Percentiles rank a stretch among this genome's conserved stretches.
Evolutionary conservation across 768 basidiomycete species (phyloP).

Genomic region (Tephrocybe sp.): DNA sequence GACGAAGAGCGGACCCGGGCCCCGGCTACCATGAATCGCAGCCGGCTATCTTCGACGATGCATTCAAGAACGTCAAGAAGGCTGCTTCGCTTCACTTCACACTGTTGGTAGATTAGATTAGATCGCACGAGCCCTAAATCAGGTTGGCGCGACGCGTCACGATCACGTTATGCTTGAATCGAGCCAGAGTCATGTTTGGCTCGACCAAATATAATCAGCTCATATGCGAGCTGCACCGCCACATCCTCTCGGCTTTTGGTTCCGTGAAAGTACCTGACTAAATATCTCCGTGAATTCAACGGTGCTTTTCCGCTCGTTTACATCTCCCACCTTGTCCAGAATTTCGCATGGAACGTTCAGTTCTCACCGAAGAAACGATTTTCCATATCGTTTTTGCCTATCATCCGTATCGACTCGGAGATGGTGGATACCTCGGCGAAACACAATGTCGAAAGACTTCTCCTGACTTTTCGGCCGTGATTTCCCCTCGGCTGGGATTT

Average conservation of each 20-base stretch:
- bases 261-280: background rate
- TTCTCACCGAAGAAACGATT: background rate
- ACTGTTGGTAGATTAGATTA: background rate
- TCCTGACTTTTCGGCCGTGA: background rate
- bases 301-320: background rate
- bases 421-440: background rate
- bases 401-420: background rate
- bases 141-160: background rate
- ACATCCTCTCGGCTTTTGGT: background rate
- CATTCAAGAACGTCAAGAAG: background rate
- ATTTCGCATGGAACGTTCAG: background rate
- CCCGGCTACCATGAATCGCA: background rate
- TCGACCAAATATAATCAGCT: background rate
- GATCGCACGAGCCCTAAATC: background rate
- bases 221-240: background rate
- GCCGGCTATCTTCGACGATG: background rate
- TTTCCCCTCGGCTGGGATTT: background rate
- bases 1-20: background rate
- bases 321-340: background rate
- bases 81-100: too few species aligned
- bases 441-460: background rate
- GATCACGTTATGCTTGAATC: background rate
- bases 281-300: slow-evolving; percentile 1
- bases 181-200: background rate
- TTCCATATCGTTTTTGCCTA: background rate